A percentile compares a stretch with the other conserved stretches of the same genome.
Conservation (phyloP, 257 asterid genomes). For the Haberlea rhodopensis region DNA sequence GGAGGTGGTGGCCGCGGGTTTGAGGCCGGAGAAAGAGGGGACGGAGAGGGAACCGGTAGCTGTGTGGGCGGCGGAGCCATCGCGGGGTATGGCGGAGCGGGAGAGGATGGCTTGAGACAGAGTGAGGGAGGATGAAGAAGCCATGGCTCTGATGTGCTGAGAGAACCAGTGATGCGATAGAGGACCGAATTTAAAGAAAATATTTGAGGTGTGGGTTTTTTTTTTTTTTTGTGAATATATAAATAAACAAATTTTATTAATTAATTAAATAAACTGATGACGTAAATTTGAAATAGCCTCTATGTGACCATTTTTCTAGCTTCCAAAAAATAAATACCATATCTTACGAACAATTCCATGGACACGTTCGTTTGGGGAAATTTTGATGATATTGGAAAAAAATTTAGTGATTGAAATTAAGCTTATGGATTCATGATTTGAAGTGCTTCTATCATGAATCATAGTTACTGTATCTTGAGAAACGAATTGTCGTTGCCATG, state of each 20-base stretch:
- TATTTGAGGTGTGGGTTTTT: not conserved
- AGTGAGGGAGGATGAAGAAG: constrained; percentile 82
- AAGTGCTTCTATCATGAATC: no score
- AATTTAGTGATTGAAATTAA: no score
- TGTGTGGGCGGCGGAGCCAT: constrained; percentile 42
- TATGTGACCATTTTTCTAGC: no score
- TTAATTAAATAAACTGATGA: no score
- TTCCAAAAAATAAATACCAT: no score
- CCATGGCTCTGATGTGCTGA: constrained; percentile 48
- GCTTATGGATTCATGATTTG: no score
- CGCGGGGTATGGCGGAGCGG: constrained; percentile 60
- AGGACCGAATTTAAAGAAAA: not conserved
- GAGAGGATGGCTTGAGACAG: constrained; percentile 86
- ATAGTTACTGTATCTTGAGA: no score
- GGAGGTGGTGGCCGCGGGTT: constrained; percentile 38
- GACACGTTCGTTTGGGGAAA: no score
- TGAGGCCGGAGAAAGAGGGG: constrained; percentile 60
- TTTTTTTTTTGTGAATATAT: constrained; percentile 13
- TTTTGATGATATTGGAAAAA: no score
- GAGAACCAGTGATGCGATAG: not conserved
- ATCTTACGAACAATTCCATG: no score
- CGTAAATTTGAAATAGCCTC: not conserved
- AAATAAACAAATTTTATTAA: not conserved
- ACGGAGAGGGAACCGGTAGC: constrained; percentile 35
- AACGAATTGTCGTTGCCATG: no score